Conservation (phyloP, 768 basidiomycete species). For the Cystobasidiopsis lactophilus region DNA sequence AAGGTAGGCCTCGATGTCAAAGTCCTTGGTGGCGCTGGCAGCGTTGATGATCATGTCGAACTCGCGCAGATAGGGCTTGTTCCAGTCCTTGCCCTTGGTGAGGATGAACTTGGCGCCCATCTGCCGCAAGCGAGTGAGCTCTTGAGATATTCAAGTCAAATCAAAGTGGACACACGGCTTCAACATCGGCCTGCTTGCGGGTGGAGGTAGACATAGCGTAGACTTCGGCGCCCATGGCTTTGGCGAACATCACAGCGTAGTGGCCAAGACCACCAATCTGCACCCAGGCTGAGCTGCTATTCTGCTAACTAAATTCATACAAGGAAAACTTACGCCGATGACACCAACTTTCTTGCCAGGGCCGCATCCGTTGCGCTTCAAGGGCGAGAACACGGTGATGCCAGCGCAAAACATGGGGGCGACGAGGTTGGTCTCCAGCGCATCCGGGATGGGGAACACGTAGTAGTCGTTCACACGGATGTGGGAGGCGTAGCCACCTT, state of each 20-base stretch:
- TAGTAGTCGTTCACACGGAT: conserved; percentile 22
- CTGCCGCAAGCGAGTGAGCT: too few relatives aligned
- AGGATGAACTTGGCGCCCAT: conserved; percentile 35
- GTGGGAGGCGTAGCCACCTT: conserved; percentile 26
- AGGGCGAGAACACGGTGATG: conserved; percentile 25
- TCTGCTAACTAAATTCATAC: not conserved
- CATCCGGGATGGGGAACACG: conserved; percentile 26
- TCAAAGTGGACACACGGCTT: too few relatives aligned
- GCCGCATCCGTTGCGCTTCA: conserved; percentile 30
- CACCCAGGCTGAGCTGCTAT: too few relatives aligned
- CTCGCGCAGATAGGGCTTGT: conserved; percentile 13
- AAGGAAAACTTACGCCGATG: conserved; percentile 37
- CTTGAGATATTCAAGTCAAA: too few relatives aligned
- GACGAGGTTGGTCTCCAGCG: conserved; percentile 20
- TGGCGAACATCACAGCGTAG: not conserved
- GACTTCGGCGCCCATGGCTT: conserved; percentile 20
- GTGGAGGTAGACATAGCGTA: conserved; percentile 18
- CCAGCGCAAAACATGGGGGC: conserved; percentile 23
- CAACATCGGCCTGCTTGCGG: conserved; percentile 32
- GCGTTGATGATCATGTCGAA: conserved; percentile 20
- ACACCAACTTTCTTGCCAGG: conserved; percentile 45
- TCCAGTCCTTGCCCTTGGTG: conserved; percentile 20
- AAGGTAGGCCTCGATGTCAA: conserved; percentile 35
- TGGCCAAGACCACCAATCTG: too few relatives aligned
- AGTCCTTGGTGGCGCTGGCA: conserved; percentile 13